Evolutionary conservation across 2,329 filamentous ascomycete genomes (phyloP), one percentile per base, ranked within the genome.

Genomic region (Chaetothyriales sp.): DNA sequence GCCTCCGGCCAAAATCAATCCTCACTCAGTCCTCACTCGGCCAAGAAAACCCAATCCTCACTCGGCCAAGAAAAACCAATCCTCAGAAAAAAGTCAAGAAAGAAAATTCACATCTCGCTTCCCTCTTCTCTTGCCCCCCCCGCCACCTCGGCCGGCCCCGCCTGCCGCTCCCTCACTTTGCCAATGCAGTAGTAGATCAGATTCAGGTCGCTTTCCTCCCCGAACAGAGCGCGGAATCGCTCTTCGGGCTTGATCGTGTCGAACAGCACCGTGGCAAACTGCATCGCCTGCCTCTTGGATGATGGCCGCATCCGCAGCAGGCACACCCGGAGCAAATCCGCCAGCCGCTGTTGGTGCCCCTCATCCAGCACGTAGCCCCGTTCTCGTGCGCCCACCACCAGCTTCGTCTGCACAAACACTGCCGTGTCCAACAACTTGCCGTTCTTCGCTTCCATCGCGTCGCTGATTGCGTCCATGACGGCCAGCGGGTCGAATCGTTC

Each of bases 151-250:
- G 6, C 22, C 22, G 33, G 2, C 10, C 10, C 9, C 10, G 44
- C 44, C n/a, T 20, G 44, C 44, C 19, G 22, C 5, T 28, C 19
- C 6, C 44, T 46, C 2, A 46, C 44, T 46, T 46, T 40, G 22
- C 44, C 52, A 28, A 58, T 50, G 49, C 57, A 60, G 47, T 60
- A 60, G 37, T 58, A 51, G 22, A 60, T 51, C 29, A 60, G 48
- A 47, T 60, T 60, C 37, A 53, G 53, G 50, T 60, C 53, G 18
- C 51, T 52, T 43, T 58, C 58, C 29, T 57, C 52, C 18, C 52
- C 53, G 49, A 58, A 58, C 47, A 56, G 54, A 19, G 51, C 51
- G 45, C 56, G 56, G 51, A 60, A 59, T 45, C 55, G 49, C 20
- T 51, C 50, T 48, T 59, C 56, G 1, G 57, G 53, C 33, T 56